These are phyloP conservation scores for Penicillium paneum DNA, from an alignment of 2,329 filamentous ascomycete genomes.

Conservation along the genomic window DNA sequence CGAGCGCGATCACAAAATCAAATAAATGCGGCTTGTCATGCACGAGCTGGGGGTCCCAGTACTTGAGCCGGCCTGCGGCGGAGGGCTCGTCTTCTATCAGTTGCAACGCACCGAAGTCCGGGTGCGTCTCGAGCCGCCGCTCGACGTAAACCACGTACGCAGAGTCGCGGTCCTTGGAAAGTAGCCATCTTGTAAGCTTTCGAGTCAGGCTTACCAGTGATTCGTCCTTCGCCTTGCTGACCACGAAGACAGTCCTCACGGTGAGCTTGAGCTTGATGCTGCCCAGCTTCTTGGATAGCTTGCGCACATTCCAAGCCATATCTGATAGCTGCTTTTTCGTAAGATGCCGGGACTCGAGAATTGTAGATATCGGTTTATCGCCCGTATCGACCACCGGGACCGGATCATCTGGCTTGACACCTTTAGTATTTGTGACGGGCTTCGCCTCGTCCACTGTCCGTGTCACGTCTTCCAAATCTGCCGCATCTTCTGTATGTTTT, in stretches of 20 bases:
- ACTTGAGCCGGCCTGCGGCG: slow-evolving; percentile 62
- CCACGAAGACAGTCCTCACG: slow-evolving; percentile 77
- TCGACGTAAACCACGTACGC: slow-evolving; percentile 79
- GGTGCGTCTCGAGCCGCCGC: slow-evolving; percentile 66
- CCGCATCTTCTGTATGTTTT: slow-evolving; percentile 10
- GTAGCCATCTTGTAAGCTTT: slow-evolving; percentile 74
- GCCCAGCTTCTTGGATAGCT: slow-evolving; percentile 80
- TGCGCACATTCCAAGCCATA: slow-evolving; percentile 94
- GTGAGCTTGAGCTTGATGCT: slow-evolving; percentile 78
- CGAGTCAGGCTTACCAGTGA: slow-evolving; percentile 73
- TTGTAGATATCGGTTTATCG: slow-evolving; percentile 34
- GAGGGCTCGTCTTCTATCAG: slow-evolving; percentile 61
- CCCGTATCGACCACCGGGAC: slow-evolving; percentile 27
- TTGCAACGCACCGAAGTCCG: slow-evolving; percentile 69
- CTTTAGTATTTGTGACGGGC: slow-evolving; percentile 19
- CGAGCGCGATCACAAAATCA: slow-evolving; percentile 88
- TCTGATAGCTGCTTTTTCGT: slow-evolving; percentile 94
- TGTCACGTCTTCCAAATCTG: slow-evolving; percentile 16
- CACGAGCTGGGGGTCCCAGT: slow-evolving; percentile 81
- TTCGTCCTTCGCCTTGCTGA: slow-evolving; percentile 89
- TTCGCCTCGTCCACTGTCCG: slow-evolving; percentile 14
- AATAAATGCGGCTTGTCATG: slow-evolving; percentile 76
- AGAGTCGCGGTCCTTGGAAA: slow-evolving; percentile 65
- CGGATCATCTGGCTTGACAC: slow-evolving; percentile 20
- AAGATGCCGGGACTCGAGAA: slow-evolving; percentile 67